phyloP scores from a whole-genome alignment of 768 basidiomycete genomes.

The Leccinum uliginosum region DNA sequence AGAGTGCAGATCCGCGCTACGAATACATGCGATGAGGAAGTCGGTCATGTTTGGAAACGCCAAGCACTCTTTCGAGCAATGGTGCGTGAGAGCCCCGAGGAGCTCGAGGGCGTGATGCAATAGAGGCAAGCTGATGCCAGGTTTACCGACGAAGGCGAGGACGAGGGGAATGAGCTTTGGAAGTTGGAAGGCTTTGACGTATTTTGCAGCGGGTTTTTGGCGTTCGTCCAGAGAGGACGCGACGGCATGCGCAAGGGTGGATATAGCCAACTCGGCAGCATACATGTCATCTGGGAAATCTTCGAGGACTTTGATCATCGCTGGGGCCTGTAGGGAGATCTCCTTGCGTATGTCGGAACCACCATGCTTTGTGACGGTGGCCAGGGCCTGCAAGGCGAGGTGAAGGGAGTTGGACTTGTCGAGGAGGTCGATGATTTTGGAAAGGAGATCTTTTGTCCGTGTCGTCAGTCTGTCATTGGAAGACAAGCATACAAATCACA shows the following conservation, averaged over 20 bases:
- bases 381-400: slow-evolving; percentile 49
- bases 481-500: not conserved
- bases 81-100: slow-evolving; percentile 37
- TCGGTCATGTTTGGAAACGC: slow-evolving; percentile 39
- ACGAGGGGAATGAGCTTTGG: slow-evolving; percentile 39
- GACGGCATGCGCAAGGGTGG: slow-evolving; percentile 48
- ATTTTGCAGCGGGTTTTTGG: slow-evolving; percentile 26
- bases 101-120: slow-evolving; percentile 49
- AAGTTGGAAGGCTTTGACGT: slow-evolving; percentile 39
- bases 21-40: slow-evolving; percentile 51
- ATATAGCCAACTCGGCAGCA: slow-evolving; percentile 45
- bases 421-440: slow-evolving; percentile 49
- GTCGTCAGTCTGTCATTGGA: not conserved
- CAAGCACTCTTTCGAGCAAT: slow-evolving; percentile 41
- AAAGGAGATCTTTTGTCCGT: slow-evolving; percentile 40
- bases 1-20: slow-evolving; percentile 51
- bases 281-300: slow-evolving; percentile 46
- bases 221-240: slow-evolving; percentile 37
- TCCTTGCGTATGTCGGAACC: slow-evolving; percentile 44
- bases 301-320: slow-evolving; percentile 43
- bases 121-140: slow-evolving; percentile 36
- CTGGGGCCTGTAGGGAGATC: slow-evolving; percentile 38
- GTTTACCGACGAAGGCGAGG: slow-evolving; percentile 40
- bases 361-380: slow-evolving; percentile 57
- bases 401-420: slow-evolving; percentile 41